Evolutionary conservation across 1,139 yeast genomes (phyloP), one percentile per base, ranked within the genome.

Genomic region (Zygoascus hellenicus): DNA sequence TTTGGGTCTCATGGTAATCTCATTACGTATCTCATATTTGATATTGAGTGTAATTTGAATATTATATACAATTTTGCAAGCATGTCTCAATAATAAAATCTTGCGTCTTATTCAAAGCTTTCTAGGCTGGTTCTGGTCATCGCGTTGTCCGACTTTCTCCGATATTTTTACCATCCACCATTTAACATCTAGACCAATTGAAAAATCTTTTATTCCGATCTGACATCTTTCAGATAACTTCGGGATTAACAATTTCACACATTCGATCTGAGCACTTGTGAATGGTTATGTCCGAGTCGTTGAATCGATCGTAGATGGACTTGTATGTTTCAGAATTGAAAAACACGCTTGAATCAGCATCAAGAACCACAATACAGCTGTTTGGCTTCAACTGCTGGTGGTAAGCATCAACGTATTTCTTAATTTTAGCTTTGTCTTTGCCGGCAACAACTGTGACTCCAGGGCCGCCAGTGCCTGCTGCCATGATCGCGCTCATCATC

Each of bases 401-500:
- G 29, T 32, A 32, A 4, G 42, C 42, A 16, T 45, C 49, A 15
- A 48, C 28, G 5, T 48, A 38, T 5, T 51, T 48, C 15, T 43
- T 51, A 5, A 52, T 28, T 15, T 45, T 42, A 16, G 42, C 36
- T 29, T 47, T 49, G 10, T 54, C 58, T 13, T 52, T 42, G 10
- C 63, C 63, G 2, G 55, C 57, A 5, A 60, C 45, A 10, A 59
- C 43, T 9, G 56, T 49, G 5, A 54, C 45, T 22, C 52, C 50
- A 48, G 56, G 48, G 5, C 59, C 61, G 3, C 43, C 47, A 14
- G 26, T 7, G 9, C 22, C 15, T 9, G 34, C 14, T 5, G 47
- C 28, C n/a, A 53, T 56, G 2, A 59, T 59, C 2, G 61, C 48
- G 5, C 59, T 62, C 43, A 62, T 42, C 59, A 62, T 55, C 7